These are phyloP conservation scores for Leishmania martiniquensis DNA, from an alignment of 208 protist species.

Conservation along the genomic window DNA sequence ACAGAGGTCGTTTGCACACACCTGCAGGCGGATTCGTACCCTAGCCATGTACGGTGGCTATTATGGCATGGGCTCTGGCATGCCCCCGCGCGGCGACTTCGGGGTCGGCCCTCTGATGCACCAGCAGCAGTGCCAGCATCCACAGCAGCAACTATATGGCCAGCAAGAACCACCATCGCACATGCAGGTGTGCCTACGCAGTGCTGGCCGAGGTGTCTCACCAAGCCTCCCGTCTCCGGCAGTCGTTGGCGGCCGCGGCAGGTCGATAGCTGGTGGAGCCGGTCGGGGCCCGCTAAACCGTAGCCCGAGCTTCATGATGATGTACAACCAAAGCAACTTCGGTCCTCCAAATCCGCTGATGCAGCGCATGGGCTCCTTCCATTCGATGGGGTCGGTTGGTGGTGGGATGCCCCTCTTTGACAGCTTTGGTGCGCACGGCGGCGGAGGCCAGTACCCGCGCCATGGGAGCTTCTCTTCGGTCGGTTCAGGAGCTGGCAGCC, in stretches of 20 bases:
- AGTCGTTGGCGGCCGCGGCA: background rate
- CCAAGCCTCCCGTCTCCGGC: background rate
- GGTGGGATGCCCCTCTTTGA: conserved; percentile 11
- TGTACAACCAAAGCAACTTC: conserved; percentile 27
- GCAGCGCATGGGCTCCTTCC: conserved; percentile 16
- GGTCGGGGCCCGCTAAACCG: conserved; percentile 2
- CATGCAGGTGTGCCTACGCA: background rate
- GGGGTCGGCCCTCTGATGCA: conserved; percentile 18
- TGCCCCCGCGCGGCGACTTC: conserved; percentile 21
- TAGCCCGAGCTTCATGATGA: conserved; percentile 33
- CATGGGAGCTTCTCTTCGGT: conserved; percentile 20
- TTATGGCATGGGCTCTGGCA: conserved; percentile 32
- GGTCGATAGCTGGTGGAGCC: background rate
- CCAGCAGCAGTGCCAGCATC: conserved; percentile 10
- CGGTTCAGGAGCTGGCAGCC: conserved; percentile 19
- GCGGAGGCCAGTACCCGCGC: background rate
- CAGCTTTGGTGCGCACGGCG: conserved; percentile 4
- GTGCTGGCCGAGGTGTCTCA: background rate
- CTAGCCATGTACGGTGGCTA: conserved; percentile 31
- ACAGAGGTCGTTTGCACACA: background rate
- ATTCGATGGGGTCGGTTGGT: conserved; percentile 8
- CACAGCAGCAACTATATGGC: conserved; percentile 6
- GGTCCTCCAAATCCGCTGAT: conserved; percentile 5
- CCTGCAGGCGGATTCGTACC: background rate
- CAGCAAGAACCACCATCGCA: background rate